Base-by-base conservation (phyloP, 2,329 filamentous ascomycete genomes). In the Xylariaceae sp. region DNA sequence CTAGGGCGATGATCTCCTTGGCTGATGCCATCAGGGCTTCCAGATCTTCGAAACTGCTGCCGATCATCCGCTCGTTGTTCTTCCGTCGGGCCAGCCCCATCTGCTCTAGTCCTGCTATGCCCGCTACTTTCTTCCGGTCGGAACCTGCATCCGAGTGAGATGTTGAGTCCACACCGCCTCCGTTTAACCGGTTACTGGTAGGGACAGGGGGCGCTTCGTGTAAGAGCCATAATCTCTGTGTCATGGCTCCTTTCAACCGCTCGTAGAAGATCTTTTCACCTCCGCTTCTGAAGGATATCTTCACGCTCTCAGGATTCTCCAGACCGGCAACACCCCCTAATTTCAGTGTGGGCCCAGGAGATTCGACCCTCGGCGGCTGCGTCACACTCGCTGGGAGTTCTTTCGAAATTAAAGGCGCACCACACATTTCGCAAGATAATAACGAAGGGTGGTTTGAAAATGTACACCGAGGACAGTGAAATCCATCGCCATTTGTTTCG, bases 21-120 rank as follows among this genome's bases (percentile, higher is more conserved):
- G 94, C 94, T 2, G 93, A 97, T 2, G 92, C 91, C 93, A 97
- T 99, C 44, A 99, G 80, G 2, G 94, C 92, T 72, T 97, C 93
- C 0, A 99, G 82, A 69, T 99, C 94, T 72, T 97, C 93, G 69
- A 99, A 99, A 0, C 94, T 92, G 65, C 85, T 92, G 30, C 93
- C 93, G 64, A 99, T 96, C 53, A 97, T 87, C 8, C 91, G 76
- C 73, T 97, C 92, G 67, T 97, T 97, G 73, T 96, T 96, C 76
- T 90, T 93, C 59, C 91, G 88, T 69, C 92, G 84, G 67, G 92
- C 90, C 4, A 93, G 76, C 0, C 91, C 90, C 62, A 92, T 85
- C 68, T 91, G 88, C 73, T 99, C 94, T 1, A 99, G 81, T 0
- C 92, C 93, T 8, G 93, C 93, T 67, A 99, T 97, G 2, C 94